Evolutionary conservation across 495 filamentous ascomycete species (phyloP), one percentile per base, ranked within the genome.

Genomic region (Podospora australis): DNA sequence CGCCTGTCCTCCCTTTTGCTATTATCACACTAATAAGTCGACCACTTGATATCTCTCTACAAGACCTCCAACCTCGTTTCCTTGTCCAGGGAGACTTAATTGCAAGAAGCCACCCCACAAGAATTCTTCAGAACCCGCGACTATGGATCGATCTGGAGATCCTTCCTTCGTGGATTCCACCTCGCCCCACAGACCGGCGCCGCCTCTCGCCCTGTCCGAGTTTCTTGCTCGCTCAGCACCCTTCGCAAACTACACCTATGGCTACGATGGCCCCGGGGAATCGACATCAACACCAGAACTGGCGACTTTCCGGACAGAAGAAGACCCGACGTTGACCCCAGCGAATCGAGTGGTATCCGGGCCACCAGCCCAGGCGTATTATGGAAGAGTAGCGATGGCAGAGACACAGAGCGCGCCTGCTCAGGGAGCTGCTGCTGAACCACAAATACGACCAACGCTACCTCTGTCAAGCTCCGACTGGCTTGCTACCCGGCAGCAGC

Each of bases 131-230:
- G 40, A 39, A 9, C 42, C 22, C 26, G 13, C n/a, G 35, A 54
- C 44, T 41, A 61, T 61, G 58, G 47, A 61, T 41, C 52, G 39
- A 46, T 49, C 58, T 6, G 39, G 49, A 19, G 50, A 51, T n/a
- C 19, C 49, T 9, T 49, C 54, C 4, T 45, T 44, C 4, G 39
- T 39, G 20, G 49, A 49, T 21, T 14, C 45, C 16, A 42, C 53
- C 20, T 38, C 44, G 10, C 51, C 51, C 19, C 55, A 44, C 10
- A 54, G 55, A 35, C 49, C 47, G 13, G 45, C 56, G 28, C 39
- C 56, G 4, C 58, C 58, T 6, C 14, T 61, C 21, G 58, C 58
- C 2, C 50, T 61, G 9, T 61, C 58, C 6, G 58, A 61, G 16
- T 58, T 56, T 41, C 34, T 61, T 16, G 49, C 49, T 16, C 58